Evolutionary conservation across 192 early-diverging fungal species (phyloP), one percentile per base, ranked within the genome.

Genomic region (Backusella luteola): DNA sequence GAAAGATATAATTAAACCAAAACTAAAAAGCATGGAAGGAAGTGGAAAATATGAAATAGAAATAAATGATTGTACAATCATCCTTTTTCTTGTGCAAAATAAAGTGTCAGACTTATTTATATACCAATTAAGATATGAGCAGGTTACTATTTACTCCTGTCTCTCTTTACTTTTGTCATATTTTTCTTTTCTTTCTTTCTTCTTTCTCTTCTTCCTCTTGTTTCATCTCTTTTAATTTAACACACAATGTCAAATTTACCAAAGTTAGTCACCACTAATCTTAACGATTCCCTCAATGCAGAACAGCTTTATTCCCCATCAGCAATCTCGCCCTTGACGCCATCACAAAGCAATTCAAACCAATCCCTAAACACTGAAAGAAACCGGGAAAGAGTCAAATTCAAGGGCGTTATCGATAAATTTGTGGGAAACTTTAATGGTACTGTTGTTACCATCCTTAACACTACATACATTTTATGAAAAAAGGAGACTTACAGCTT

Each of bases 401-500:
- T 88, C 53, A 86, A 86, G 71, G 87, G 85, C 3, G 87, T 84
- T 39, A 77, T 88, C 32, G 84, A 79, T 66, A 84, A 80, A 63
- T 76, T 88, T 52, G 85, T 85, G 59, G 84, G 66, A 0, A 70
- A 73, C 9, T 71, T 85, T 71, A 68, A 83, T 88, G 81, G 77
- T 81, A 56, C 72, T 85, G 6, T 34, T 41, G 6, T 63, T 32
- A 12, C 11, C 19, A 14, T 2, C 23, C 14, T 34, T 39, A 11
- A 21, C 70, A 32, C 32, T 32, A 44, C 3, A 32, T 32, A 32
- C 32, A 11, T 32, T 23, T 1, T 19, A 72, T 34, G 1, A 49
- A 35, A 52, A 53, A 53, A 53, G 52, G 52, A 53, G 53, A 5
- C 9, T 4, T 11, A 29, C 21, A 63, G 0, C 12, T 2, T 52